A percentile compares a stretch with the other conserved stretches of the same genome.
These are phyloP conservation scores for Hymenoscyphus linearis DNA, from an alignment of 2,329 filamentous ascomycete species.

Conservation along the genomic window DNA sequence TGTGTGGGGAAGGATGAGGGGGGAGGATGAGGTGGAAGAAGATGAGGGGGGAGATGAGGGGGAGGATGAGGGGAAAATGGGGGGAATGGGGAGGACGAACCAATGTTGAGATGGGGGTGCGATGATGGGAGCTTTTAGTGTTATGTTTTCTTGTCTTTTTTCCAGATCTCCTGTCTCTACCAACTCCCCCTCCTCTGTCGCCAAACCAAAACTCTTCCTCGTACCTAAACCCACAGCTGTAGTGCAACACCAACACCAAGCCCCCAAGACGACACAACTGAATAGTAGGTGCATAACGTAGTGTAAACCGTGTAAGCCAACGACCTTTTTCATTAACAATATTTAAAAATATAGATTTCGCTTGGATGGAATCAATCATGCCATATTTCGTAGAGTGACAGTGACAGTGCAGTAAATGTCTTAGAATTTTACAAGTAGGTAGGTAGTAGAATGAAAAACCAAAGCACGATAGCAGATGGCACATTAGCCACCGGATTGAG, in stretches of 20 bases:
- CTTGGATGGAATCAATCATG: neutral
- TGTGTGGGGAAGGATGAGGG: no score
- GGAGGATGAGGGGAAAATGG: neutral
- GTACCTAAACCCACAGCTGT: neutral
- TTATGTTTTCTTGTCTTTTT: slow-evolving; percentile 14
- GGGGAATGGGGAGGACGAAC: slow-evolving; percentile 16
- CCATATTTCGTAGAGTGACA: no score
- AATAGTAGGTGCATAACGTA: slow-evolving; percentile 18
- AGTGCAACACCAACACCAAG: neutral
- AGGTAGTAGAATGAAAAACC: no score
- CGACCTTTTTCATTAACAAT: no score
- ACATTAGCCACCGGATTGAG: no score
- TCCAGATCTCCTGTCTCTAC: neutral
- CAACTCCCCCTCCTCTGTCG: neutral
- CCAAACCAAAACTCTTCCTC: no score
- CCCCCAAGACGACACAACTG: slow-evolving; percentile 5
- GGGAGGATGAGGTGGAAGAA: neutral
- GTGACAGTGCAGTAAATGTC: no score
- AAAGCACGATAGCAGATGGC: no score
- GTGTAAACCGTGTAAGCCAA: no score
- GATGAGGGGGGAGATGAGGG: neutral
- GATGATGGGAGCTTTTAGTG: slow-evolving; percentile 18
- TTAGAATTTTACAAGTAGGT: no score
- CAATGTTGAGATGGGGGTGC: slow-evolving; percentile 18
- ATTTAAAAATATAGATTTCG: no score